Percentiles rank a stretch among this genome's conserved stretches.
Conservation (phyloP, 257 asterid species). For the Cordia subcordata region DNA sequence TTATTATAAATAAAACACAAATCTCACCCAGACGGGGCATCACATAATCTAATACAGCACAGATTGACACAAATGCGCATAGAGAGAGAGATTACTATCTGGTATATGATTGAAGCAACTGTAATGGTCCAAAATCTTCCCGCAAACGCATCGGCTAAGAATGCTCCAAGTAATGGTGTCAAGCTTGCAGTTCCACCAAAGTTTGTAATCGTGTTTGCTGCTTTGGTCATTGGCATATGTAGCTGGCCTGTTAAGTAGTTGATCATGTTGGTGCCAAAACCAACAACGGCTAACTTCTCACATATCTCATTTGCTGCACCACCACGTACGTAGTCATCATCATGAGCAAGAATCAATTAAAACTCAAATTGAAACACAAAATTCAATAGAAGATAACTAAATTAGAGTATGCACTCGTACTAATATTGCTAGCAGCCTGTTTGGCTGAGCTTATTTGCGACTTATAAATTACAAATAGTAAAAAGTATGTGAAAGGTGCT, state of each 20-base stretch:
- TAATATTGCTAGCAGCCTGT: too few species aligned
- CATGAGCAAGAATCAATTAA: too few species aligned
- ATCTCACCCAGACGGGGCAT: too few species aligned
- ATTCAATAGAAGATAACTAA: not conserved
- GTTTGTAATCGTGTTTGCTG: slow-evolving; percentile 82
- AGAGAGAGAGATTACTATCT: slow-evolving; percentile 40
- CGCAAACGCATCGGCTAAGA: slow-evolving; percentile 69
- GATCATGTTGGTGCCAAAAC: slow-evolving; percentile 68
- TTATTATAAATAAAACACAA: too few species aligned
- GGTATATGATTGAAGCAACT: slow-evolving; percentile 68
- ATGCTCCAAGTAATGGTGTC: slow-evolving; percentile 79
- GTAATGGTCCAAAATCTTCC: slow-evolving; percentile 90
- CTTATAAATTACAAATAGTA: too few species aligned
- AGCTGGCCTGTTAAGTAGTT: slow-evolving; percentile 66
- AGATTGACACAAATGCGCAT: not conserved
- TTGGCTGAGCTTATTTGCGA: too few species aligned
- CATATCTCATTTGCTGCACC: slow-evolving; percentile 75
- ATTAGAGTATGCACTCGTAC: not conserved
- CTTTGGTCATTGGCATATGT: slow-evolving; percentile 71
- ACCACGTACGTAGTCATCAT: too few species aligned
- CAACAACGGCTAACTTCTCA: slow-evolving; percentile 89
- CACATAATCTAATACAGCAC: not conserved
- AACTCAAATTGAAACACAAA: too few species aligned
- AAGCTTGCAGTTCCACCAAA: slow-evolving; percentile 80
- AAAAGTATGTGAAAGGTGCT: too few species aligned